phyloP scores from a whole-genome alignment of 2,329 filamentous ascomycete genomes.

The Scolecobasidium constrictum region DNA sequence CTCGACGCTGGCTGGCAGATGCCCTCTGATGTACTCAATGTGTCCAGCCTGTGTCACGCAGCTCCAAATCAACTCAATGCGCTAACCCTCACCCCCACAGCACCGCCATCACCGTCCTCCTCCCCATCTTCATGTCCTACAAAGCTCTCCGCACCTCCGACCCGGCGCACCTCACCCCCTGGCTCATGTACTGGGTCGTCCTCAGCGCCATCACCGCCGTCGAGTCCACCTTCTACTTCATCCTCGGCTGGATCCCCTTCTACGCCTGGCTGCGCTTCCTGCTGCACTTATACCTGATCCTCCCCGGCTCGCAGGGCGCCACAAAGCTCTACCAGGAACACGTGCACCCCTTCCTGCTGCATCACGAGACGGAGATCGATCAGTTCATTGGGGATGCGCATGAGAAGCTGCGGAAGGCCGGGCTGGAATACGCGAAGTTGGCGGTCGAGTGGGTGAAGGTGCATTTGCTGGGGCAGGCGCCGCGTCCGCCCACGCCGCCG shows the following conservation, averaged over 20 bases:
- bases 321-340: constrained; percentile 74
- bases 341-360: constrained; percentile 75
- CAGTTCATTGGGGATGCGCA: constrained; percentile 76
- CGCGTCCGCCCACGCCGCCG: constrained; percentile 39
- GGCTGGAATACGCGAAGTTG: constrained; percentile 46
- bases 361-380: constrained; percentile 84
- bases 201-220: constrained; percentile 68
- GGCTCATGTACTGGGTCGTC: constrained; percentile 99
- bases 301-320: constrained; percentile 95
- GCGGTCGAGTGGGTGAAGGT: constrained; percentile 51
- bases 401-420: constrained; percentile 64
- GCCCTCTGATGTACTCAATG: too few species aligned
- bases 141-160: constrained; percentile 92
- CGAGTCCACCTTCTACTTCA: constrained; percentile 81
- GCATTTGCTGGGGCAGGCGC: constrained; percentile 67
- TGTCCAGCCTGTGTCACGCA: too few species aligned
- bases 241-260: constrained; percentile 85
- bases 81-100: too few species aligned
- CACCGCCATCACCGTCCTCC: constrained; percentile 78
- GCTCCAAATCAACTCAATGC: too few species aligned
- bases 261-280: constrained; percentile 83
- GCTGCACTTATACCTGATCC: constrained; percentile 85
- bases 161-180: constrained; percentile 82
- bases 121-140: constrained; percentile 94
- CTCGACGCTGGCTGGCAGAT: too few species aligned